These are phyloP conservation scores for Paramecium sexaurelia DNA, from an alignment of 73 alveolate genomes.

Conservation along the genomic window DNA sequence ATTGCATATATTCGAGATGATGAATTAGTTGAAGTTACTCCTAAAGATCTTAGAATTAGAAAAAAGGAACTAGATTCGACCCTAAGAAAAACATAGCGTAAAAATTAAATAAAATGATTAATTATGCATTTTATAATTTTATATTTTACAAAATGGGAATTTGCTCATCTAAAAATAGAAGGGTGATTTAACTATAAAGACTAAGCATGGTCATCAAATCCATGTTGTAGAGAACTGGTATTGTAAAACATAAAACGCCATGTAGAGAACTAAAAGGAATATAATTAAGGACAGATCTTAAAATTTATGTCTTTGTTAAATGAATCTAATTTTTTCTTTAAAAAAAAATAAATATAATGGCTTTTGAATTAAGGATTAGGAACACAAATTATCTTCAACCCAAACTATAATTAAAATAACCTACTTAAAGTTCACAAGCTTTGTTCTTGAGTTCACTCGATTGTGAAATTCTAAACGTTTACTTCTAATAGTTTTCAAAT, in stretches of 20 bases:
- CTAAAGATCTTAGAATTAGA: constrained; percentile 86
- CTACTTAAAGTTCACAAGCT: constrained; percentile 47
- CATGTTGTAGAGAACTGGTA: constrained; percentile 32
- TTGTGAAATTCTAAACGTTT: constrained; percentile 29
- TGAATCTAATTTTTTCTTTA: too few relatives aligned
- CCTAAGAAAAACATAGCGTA: constrained; percentile 74
- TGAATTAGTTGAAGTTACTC: constrained; percentile 88
- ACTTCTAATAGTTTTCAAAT: neutral
- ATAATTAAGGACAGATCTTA: too few relatives aligned
- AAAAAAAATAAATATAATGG: too few relatives aligned
- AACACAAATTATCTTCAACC: neutral
- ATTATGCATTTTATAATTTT: neutral
- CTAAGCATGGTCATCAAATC: constrained; percentile 34
- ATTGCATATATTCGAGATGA: constrained; percentile 81
- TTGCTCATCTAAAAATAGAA: neutral
- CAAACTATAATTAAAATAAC: constrained; percentile 31
- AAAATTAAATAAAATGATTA: constrained; percentile 69
- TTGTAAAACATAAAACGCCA: too few relatives aligned
- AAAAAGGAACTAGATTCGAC: constrained; percentile 75
- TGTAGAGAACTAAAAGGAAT: too few relatives aligned
- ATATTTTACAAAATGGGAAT: neutral
- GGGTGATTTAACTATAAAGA: neutral
- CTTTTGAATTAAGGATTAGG: too few relatives aligned
- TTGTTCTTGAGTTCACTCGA: constrained; percentile 55
- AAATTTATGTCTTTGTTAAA: too few relatives aligned